Percentiles rank a stretch among this genome's conserved stretches.
Conservation (phyloP, 306 rosid genomes). For the Pterocarpus santalinus region DNA sequence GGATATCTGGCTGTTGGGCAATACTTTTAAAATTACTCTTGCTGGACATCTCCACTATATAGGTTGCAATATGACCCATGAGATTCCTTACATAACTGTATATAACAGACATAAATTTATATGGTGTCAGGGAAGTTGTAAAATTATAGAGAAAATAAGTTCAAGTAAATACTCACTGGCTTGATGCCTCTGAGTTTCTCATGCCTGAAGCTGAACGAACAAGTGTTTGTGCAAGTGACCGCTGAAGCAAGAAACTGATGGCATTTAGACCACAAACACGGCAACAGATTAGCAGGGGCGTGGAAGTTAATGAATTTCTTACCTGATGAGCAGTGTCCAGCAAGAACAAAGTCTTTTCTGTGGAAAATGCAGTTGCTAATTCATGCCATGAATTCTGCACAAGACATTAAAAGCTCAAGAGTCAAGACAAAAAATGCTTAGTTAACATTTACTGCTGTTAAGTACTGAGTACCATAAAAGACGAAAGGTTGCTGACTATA, state of each 20-base stretch:
- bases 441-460: conserved; percentile 12
- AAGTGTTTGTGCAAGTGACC: conserved; percentile 92
- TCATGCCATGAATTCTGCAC: conserved; percentile 90
- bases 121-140: conserved; percentile 18
- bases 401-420: conserved; percentile 43
- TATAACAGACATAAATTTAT: conserved; percentile 32
- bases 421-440: conserved; percentile 1
- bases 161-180: conserved; percentile 69
- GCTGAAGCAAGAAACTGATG: conserved; percentile 58
- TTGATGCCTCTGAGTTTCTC: conserved; percentile 71
- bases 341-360: conserved; percentile 72
- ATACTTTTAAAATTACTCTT: conserved; percentile 73
- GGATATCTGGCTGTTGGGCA: conserved; percentile 88
- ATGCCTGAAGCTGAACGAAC: conserved; percentile 90
- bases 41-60: conserved; percentile 75
- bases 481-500: conserved; percentile 11
- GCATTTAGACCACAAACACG: conserved; percentile 39
- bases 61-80: conserved; percentile 77
- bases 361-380: conserved; percentile 82
- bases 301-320: conserved; percentile 42
- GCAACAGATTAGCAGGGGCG: conserved; percentile 26
- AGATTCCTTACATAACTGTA: conserved; percentile 81
- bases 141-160: conserved; percentile 22
- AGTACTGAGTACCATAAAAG: conserved; percentile 2
- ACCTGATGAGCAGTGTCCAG: conserved; percentile 85